Evolutionary conservation across 2,329 filamentous ascomycete species (phyloP), one percentile per base, ranked within the genome.

Genomic region (Magnaporthiopsis rhizophila): DNA sequence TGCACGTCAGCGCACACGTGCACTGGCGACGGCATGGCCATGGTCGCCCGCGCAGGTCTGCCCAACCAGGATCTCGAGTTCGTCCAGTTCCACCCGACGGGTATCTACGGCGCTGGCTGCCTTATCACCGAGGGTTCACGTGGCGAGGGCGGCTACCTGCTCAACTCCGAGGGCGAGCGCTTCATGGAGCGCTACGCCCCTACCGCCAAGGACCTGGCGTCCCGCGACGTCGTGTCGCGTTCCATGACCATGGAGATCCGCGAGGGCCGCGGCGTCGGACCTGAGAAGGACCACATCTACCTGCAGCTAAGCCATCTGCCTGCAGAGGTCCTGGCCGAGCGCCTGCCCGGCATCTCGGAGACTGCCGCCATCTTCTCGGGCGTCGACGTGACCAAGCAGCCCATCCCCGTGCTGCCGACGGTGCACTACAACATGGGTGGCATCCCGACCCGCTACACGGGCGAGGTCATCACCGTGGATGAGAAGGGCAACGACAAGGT

Each of bases 391-490:
- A 89, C 88, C 74, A 97, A 97, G 83, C 91, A 97, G 80, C 94
- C 94, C 69, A 98, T 98, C 71, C 94, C 94, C 67, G 94, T 98
- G 69, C 84, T 98, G 68, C 94, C 94, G 65, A 98, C 94, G 59
- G 94, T 97, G 70, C 93, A 99, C 84, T 99, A 99, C 86, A 97
- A 97, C 86, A 99, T 98, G 95, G 94, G 94, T 79, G 94, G 95
- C 85, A 97, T 99, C 71, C 94, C 94, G 63, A 98, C 95, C 70
- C 92, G 91, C 74, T 98, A 97, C 85, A 97, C 92, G 67, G 94
- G 95, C 78, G 92, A 99, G 81, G 95, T 98, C 67, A 80, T 99
- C 70, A 96, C 92, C 24, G 82, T 96, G 63, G 92, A 97, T 71
- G 89, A 90, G 74, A 77, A 86, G 67, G 95, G 95, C 70, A 87